Percentiles rank a stretch among this genome's conserved stretches.
These are phyloP conservation scores for Boletellus ananas DNA, from an alignment of 768 basidiomycete species.

Conservation along the genomic window DNA sequence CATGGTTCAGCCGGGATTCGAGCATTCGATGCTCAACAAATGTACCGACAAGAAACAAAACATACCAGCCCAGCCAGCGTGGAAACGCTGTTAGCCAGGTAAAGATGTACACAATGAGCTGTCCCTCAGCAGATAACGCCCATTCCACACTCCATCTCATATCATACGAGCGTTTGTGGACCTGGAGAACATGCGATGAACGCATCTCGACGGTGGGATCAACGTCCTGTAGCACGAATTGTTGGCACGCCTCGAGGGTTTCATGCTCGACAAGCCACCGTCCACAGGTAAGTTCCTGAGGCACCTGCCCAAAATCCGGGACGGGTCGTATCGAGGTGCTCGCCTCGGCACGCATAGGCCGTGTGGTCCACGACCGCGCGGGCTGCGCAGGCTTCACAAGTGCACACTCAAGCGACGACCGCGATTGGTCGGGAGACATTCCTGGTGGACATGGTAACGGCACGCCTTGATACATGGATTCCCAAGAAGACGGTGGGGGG, in stretches of 20 bases:
- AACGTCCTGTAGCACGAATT: not conserved
- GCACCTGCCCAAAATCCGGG: too few species aligned
- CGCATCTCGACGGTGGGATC: not conserved
- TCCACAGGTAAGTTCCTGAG: not conserved
- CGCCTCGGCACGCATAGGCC: not conserved
- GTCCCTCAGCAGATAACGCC: not conserved
- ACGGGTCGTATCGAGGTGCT: not conserved
- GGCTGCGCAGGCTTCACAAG: not conserved
- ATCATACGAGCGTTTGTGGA: too few species aligned
- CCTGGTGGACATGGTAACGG: not conserved
- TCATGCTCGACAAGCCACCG: conserved; percentile 1
- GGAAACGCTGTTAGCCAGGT: too few species aligned
- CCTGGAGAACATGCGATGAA: not conserved
- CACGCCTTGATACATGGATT: not conserved
- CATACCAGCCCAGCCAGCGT: not conserved
- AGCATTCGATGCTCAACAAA: not conserved
- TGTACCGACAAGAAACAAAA: not conserved
- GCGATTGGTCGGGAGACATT: not conserved
- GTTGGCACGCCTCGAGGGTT: fast-evolving
- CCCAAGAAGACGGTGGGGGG: not conserved
- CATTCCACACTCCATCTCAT: not conserved
- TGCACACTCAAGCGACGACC: not conserved
- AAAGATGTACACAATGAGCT: not conserved
- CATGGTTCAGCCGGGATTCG: not conserved
- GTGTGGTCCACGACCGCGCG: conserved; percentile 4